Base-by-base conservation (phyloP, 768 basidiomycete genomes). In the Phlegmacium glaucopus region DNA sequence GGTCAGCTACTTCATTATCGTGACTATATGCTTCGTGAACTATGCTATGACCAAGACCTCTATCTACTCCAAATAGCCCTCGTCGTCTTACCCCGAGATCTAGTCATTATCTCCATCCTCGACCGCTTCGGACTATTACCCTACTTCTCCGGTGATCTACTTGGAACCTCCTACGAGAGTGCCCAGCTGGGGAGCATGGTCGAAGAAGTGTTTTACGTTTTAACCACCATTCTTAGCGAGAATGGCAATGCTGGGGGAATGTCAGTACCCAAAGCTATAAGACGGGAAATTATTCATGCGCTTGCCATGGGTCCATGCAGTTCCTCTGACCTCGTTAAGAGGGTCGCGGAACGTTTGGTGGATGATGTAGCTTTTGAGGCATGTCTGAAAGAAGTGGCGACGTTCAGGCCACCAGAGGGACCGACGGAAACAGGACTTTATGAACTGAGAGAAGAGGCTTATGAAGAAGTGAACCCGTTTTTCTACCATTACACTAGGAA, bases 401-500 rank as follows among this genome's bases (percentile, higher is more conserved):
- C 77, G 51, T 95, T 94, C 76, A 81, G 80, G 39, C 69, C 84
- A 1, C 94, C 95, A 0, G 90, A 90, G 59, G 77, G 78, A 0
- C 80, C 80, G 1, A 72, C 83, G 2, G 94, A 95, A 55, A 77
- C 76, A 0, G 95, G 96, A 0, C 68, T 81, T n/a, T 98, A 97
- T 66, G 85, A 94, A 51, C 79, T 98, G 44, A 87, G 84, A 62
- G 82, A 91, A 39, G 88, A 87, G 55, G 74, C 72, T 15, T 93
- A 82, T 63, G 86, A 84, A 51, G 89, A 96, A 53, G 87, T 97
- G 53, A 89, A 97, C 58, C 94, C 94, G 0, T 96, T 94, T 69
- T 96, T 94, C 72, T 90, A 87, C 61, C 94, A 97, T 61, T 97
- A 96, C 63, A 87, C 90, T 12, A 78, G 94, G 34, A 98, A 98